Evolutionary conservation across 2,329 filamentous ascomycete species (phyloP).

Genomic region (Penicillium paneum): DNA sequence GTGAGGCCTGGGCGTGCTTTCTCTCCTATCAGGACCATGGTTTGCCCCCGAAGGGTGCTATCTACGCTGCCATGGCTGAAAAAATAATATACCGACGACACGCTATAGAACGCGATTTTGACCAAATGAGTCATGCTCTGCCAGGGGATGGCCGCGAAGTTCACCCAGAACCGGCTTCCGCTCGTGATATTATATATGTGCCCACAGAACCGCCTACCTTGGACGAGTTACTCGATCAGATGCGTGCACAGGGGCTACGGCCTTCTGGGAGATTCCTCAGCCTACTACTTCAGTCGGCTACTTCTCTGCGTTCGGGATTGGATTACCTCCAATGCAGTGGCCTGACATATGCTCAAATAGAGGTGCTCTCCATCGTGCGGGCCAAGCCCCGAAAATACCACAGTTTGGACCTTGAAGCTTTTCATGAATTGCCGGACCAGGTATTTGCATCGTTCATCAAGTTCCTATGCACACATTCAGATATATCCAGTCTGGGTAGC

Average conservation of each 20-base stretch:
- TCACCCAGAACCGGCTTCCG: constrained; percentile 53
- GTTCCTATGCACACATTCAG: constrained; percentile 39
- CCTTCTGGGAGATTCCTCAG: constrained; percentile 46
- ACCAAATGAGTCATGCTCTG: constrained; percentile 31
- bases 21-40: constrained; percentile 51
- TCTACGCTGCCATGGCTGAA: constrained; percentile 57
- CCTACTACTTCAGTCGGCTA: constrained; percentile 49
- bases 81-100: constrained; percentile 49
- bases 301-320: constrained; percentile 41
- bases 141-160: constrained; percentile 58
- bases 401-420: constrained; percentile 12
- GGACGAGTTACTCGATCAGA: constrained; percentile 51
- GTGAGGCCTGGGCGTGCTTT: constrained; percentile 65
- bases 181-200: constrained; percentile 57
- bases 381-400: constrained; percentile 14
- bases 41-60: constrained; percentile 35
- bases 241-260: constrained; percentile 46
- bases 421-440: constrained; percentile 32
- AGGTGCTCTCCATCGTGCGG: constrained; percentile 28
- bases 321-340: constrained; percentile 41
- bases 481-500: constrained; percentile 10
- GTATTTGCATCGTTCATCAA: constrained; percentile 47
- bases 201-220: constrained; percentile 52
- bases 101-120: constrained; percentile 21
- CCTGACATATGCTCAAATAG: constrained; percentile 33